phyloP scores from a whole-genome alignment of 768 basidiomycete genomes.

The Mycena belliarum region DNA sequence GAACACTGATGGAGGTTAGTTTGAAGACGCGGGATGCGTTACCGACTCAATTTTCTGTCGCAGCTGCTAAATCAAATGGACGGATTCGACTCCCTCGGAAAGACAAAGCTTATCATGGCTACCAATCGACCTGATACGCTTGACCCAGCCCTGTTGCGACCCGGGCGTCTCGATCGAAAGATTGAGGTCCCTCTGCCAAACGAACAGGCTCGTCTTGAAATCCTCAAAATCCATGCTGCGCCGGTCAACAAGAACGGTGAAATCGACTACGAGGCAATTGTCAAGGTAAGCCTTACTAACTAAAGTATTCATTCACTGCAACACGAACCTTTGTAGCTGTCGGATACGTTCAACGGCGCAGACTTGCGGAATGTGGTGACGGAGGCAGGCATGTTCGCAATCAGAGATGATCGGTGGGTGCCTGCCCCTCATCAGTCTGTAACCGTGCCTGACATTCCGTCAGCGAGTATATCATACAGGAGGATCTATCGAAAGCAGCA shows the following conservation, averaged over 20 bases:
- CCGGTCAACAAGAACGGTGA: conserved; percentile 95
- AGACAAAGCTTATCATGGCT: conserved; percentile 99
- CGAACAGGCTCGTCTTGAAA: conserved; percentile 93
- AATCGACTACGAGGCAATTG: conserved; percentile 97
- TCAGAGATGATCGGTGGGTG: conserved; percentile 85
- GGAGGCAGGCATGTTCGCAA: conserved; percentile 98
- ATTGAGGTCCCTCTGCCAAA: conserved; percentile 98
- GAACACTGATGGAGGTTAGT: conserved; percentile 90
- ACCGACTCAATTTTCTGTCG: neutral
- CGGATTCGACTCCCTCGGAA: conserved; percentile 95
- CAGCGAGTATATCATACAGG: conserved; percentile 90
- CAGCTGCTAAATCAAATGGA: conserved; percentile 99
- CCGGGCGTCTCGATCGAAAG: conserved; percentile 94
- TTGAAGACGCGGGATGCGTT: neutral
- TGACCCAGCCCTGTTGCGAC: conserved; percentile 94
- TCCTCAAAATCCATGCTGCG: conserved; percentile 94
- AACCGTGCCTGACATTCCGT: neutral
- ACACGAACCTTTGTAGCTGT: conserved; percentile 51
- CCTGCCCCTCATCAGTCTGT: neutral
- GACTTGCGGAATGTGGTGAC: conserved; percentile 95
- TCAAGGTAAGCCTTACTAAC: conserved; percentile 61
- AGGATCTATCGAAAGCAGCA: conserved; percentile 94
- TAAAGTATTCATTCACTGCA: neutral
- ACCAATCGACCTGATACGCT: conserved; percentile 98
- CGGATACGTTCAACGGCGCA: conserved; percentile 94